Evolutionary conservation across 768 basidiomycete species (phyloP), one percentile per base, ranked within the genome.

Genomic region (Tylopilus intermedius): DNA sequence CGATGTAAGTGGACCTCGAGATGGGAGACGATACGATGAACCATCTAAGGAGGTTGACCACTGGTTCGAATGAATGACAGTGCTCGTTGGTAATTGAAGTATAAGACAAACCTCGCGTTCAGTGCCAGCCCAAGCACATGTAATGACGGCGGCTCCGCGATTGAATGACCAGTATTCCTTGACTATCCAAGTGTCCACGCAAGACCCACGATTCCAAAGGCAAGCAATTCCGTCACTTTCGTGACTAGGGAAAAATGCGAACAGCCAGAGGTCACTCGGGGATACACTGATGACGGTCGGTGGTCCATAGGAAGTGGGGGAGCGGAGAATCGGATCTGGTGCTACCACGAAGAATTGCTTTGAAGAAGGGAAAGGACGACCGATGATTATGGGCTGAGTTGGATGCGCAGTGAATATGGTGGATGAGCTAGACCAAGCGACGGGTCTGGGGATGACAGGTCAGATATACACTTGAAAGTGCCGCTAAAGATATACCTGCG

Each of bases 381-480:
- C 86, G 14, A 79, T 67, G 13, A 91, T 68, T 18, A 76, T 56
- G 32, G 89, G 81, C 57, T 81, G 79, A 0, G 76, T 74, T 30
- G 82, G 76, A 62, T 89, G 85, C 0, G 88, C 76, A 8, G 80
- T 79, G 65, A 88, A 84, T 62, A 90, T 80, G 11, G 81, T 74
- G 30, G 84, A 88, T 3, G 81, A 80, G 32, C 72, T 71, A 0
- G 88, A 82, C 89, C 89, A 90, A 56, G 77, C 78, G 4, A 88
- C 62, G 2, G 87, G 86, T 57, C 89, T 90, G 39, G 13, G 33
- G 13, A 51, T 32, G 39, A 47, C 27, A 29, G 18, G 33, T 62
- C 37, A 58, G 38, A 6, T 27, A 13, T 11, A 18, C 6, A 18
- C 18, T 18, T 18, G 18, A 18, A 26, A 10, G 9, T 33, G 27